phyloP scores from a whole-genome alignment of 345 rosid genomes.

The Turnera subulata region DNA sequence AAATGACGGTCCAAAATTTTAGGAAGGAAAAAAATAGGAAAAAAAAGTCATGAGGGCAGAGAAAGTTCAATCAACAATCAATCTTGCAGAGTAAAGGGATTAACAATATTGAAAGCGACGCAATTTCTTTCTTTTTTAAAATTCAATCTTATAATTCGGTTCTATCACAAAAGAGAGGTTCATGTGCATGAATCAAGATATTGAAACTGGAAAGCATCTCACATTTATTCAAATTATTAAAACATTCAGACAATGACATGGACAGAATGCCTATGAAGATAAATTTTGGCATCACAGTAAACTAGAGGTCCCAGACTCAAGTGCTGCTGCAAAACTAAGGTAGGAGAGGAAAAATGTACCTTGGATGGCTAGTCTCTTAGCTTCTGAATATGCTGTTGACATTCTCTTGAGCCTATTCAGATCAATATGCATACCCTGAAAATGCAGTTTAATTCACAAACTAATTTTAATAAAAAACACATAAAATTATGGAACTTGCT shows the following conservation, averaged over 20 bases:
- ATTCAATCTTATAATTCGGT: too few species aligned
- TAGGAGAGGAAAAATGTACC: constrained; percentile 30
- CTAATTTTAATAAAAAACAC: not conserved
- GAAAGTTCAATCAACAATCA: not conserved
- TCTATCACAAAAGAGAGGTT: too few species aligned
- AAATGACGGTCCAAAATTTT: too few species aligned
- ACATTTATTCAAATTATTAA: not conserved
- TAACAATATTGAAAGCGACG: too few species aligned
- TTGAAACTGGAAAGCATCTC: not conserved
- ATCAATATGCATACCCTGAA: constrained; percentile 59
- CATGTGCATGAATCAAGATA: not conserved
- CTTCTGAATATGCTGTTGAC: constrained; percentile 55
- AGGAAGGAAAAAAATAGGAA: not conserved
- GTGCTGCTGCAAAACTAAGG: not conserved
- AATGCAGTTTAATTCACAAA: not conserved
- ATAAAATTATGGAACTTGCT: not conserved
- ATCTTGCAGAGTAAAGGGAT: too few species aligned
- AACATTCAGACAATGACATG: not conserved
- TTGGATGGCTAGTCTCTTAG: constrained; percentile 62
- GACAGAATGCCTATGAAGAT: not conserved
- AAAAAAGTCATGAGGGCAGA: not conserved
- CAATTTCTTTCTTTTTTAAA: too few species aligned
- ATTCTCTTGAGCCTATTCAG: constrained; percentile 39
- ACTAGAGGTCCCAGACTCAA: not conserved
- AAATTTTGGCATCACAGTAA: not conserved